Percentiles rank a stretch among this genome's conserved stretches.
These are phyloP conservation scores for Saccharomycopsis schoenii DNA, from an alignment of 805 yeast species.

Conservation along the genomic window DNA sequence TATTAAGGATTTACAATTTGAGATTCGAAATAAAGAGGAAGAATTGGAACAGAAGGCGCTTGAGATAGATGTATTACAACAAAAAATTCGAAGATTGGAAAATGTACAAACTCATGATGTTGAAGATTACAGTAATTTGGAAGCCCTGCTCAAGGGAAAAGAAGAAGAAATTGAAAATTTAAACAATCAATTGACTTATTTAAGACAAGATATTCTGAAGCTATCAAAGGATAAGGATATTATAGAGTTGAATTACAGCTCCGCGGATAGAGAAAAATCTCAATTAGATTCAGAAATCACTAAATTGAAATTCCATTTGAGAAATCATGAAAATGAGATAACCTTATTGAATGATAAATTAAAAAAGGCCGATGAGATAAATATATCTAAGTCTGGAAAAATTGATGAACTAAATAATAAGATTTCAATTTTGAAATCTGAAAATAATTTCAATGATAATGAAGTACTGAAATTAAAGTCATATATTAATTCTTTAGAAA, in stretches of 20 bases:
- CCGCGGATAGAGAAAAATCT: not conserved
- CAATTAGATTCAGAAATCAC: slow-evolving; percentile 5
- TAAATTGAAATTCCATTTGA: slow-evolving; percentile 2
- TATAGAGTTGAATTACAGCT: slow-evolving; percentile 8
- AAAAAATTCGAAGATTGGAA: slow-evolving; percentile 10
- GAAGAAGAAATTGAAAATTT: slow-evolving; percentile 18
- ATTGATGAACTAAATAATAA: slow-evolving; percentile 8
- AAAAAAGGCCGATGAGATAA: slow-evolving; percentile 14
- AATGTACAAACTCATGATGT: slow-evolving; percentile 11
- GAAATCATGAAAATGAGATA: slow-evolving; percentile 9
- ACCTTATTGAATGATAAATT: slow-evolving; percentile 15
- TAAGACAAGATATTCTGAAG: slow-evolving; percentile 20
- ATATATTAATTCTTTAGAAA: slow-evolving; percentile 12
- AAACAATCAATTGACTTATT: slow-evolving; percentile 18
- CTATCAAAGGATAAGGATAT: slow-evolving; percentile 18
- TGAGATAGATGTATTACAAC: slow-evolving; percentile 6
- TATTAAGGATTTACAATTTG: slow-evolving; percentile 2
- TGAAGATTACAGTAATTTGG: slow-evolving; percentile 14
- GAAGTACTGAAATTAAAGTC: slow-evolving; percentile 19
- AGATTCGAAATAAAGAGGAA: slow-evolving; percentile 6
- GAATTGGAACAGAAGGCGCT: slow-evolving; percentile 13
- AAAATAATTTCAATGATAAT: slow-evolving; percentile 14
- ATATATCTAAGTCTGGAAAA: not conserved
- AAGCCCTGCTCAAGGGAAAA: slow-evolving; percentile 14
- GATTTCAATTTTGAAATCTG: slow-evolving; percentile 18